Conservation (phyloP, 2,329 filamentous ascomycete species). For the Fonsecaea erecta region DNA sequence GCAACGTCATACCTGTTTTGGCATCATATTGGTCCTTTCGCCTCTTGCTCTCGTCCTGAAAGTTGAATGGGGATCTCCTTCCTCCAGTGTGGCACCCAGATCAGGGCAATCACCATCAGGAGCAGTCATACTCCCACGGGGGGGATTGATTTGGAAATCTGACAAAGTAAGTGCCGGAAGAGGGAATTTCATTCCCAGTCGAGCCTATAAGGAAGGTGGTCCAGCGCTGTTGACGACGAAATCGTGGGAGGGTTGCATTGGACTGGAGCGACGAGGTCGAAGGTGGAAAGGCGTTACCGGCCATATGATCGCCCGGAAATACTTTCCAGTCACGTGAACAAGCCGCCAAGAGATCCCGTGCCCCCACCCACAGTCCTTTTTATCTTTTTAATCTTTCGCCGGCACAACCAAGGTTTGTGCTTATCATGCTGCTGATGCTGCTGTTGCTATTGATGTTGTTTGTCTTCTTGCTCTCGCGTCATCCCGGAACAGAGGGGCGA, state of each 20-base stretch:
- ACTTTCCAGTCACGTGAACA: not conserved
- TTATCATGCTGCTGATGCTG: not conserved
- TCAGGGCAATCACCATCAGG: not conserved
- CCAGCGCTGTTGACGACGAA: no score
- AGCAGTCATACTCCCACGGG: not conserved
- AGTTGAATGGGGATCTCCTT: not conserved
- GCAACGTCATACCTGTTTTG: not conserved
- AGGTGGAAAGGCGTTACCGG: not conserved
- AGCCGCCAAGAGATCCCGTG: not conserved
- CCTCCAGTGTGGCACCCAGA: no score
- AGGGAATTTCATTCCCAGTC: not conserved
- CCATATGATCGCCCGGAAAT: no score
- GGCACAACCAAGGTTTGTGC: not conserved
- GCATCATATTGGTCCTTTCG: not conserved
- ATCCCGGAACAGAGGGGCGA: not conserved
- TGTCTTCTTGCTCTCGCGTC: not conserved
- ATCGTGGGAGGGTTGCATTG: not conserved
- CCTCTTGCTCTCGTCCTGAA: not conserved
- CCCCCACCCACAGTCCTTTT: not conserved
- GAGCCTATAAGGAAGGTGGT: not conserved
- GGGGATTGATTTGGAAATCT: not conserved
- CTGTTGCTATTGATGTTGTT: not conserved
- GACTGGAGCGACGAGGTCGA: not conserved
- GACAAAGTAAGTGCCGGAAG: not conserved
- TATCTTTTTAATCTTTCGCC: not conserved